A percentile compares a stretch with the other conserved stretches of the same genome.
phyloP scores from a whole-genome alignment of 805 yeast genomes.

The Saturnispora zaruensis region DNA sequence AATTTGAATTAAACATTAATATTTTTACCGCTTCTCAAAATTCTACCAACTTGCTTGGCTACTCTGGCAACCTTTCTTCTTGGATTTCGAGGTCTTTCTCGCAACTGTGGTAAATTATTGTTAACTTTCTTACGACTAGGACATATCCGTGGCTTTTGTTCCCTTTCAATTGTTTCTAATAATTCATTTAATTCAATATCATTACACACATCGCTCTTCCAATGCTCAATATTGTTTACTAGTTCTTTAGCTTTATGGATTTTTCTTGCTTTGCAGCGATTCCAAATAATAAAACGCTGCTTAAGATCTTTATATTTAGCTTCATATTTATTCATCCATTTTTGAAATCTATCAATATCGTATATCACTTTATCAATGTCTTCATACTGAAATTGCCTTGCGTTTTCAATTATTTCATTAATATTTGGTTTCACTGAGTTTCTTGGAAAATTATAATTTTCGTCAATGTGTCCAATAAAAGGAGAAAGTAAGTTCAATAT shows the following conservation, averaged over 20 bases:
- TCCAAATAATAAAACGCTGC: neutral
- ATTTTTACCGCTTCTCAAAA: conserved; percentile 2
- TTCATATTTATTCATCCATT: conserved; percentile 10
- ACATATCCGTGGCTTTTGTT: neutral
- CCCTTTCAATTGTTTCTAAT: neutral
- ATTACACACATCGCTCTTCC: neutral
- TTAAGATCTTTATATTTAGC: neutral
- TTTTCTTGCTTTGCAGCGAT: conserved; percentile 1
- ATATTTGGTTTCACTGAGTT: conserved; percentile 16
- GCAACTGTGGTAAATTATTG: neutral
- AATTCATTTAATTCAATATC: neutral
- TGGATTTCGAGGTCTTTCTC: neutral
- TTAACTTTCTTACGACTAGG: neutral
- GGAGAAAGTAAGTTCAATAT: conserved; percentile 2
- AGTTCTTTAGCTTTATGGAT: conserved; percentile 1
- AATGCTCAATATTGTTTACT: neutral
- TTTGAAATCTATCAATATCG: conserved; percentile 28
- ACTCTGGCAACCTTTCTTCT: conserved; percentile 7
- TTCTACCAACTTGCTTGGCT: conserved; percentile 2
- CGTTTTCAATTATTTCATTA: conserved; percentile 22
- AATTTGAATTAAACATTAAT: neutral
- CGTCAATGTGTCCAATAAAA: conserved; percentile 4
- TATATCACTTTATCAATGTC: conserved; percentile 22
- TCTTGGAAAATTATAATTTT: conserved; percentile 5
- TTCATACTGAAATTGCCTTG: conserved; percentile 22